Conservation (phyloP, 2,329 filamentous ascomycete genomes). For the Penicillium palitans region DNA sequence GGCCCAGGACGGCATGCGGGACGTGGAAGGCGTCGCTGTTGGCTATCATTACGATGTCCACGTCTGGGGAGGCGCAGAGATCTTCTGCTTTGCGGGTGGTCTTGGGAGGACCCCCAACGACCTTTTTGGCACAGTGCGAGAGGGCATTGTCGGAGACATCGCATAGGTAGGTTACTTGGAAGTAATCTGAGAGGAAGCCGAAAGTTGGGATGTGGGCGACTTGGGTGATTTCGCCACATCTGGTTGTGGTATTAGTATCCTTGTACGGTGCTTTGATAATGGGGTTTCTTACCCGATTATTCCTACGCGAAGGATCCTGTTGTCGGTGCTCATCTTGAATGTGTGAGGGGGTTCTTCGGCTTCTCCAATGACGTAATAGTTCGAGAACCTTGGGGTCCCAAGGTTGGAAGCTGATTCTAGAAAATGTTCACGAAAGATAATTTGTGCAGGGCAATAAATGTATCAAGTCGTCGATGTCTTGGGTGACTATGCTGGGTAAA, state of each 20-base stretch:
- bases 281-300: slow-evolving; percentile 5
- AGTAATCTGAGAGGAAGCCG: slow-evolving; percentile 47
- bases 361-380: slow-evolving; percentile 4
- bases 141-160: slow-evolving; percentile 51
- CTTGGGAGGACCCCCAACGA: slow-evolving; percentile 23
- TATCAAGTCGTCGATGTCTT: not conserved
- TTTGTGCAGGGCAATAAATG: not conserved
- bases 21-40: slow-evolving; percentile 55
- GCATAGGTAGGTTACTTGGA: slow-evolving; percentile 51
- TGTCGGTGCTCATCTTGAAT: slow-evolving; percentile 1
- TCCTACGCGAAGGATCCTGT: slow-evolving; percentile 9
- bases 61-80: slow-evolving; percentile 45
- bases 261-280: not conserved
- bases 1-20: slow-evolving; percentile 50
- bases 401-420: not conserved
- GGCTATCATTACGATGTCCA: slow-evolving; percentile 54
- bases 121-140: slow-evolving; percentile 40
- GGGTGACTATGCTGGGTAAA: not conserved
- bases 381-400: not conserved
- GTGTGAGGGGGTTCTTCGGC: not conserved
- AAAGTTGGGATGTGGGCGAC: slow-evolving; percentile 54
- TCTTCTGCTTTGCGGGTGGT: slow-evolving; percentile 43
- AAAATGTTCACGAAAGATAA: not conserved
- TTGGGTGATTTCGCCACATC: slow-evolving; percentile 53
- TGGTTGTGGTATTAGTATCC: not conserved